Conservation (phyloP, 805 yeast genomes). For the Komagataella pseudopastoris region DNA sequence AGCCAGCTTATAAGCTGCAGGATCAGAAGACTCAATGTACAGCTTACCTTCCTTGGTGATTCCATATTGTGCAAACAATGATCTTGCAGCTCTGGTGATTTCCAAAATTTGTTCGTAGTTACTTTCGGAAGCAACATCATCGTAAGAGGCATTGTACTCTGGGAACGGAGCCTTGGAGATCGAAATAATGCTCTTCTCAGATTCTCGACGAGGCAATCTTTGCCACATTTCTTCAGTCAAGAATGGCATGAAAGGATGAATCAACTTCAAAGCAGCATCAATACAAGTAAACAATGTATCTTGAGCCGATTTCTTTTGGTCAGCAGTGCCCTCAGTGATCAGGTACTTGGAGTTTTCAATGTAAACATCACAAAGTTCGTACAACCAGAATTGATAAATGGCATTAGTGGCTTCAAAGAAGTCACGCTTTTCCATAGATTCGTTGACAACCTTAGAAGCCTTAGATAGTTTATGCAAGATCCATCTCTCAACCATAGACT, state of each 20-base stretch:
- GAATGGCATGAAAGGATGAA: constrained; percentile 98
- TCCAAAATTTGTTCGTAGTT: constrained; percentile 80
- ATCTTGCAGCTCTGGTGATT: constrained; percentile 83
- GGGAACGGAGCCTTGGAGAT: constrained; percentile 80
- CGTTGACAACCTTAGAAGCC: constrained; percentile 51
- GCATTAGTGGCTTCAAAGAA: constrained; percentile 80
- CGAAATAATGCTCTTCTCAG: constrained; percentile 46
- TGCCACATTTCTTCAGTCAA: constrained; percentile 99
- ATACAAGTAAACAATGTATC: constrained; percentile 88
- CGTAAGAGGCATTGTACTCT: constrained; percentile 40
- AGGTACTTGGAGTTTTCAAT: constrained; percentile 93
- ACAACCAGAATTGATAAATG: constrained; percentile 88
- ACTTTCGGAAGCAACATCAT: constrained; percentile 48
- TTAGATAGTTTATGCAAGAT: constrained; percentile 74
- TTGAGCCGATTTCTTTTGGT: constrained; percentile 79
- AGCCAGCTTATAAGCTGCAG: constrained; percentile 36
- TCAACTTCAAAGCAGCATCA: constrained; percentile 81
- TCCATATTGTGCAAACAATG: constrained; percentile 80
- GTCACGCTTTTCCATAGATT: constrained; percentile 69
- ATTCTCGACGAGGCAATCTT: constrained; percentile 79
- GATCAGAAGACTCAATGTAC: constrained; percentile 56
- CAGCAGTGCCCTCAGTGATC: constrained; percentile 81
- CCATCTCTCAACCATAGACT: constrained; percentile 93
- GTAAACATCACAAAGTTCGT: constrained; percentile 92
- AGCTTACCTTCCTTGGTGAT: constrained; percentile 83